phyloP scores from a whole-genome alignment of 140 eudicot genomes.

The Flaveria floridana region DNA sequence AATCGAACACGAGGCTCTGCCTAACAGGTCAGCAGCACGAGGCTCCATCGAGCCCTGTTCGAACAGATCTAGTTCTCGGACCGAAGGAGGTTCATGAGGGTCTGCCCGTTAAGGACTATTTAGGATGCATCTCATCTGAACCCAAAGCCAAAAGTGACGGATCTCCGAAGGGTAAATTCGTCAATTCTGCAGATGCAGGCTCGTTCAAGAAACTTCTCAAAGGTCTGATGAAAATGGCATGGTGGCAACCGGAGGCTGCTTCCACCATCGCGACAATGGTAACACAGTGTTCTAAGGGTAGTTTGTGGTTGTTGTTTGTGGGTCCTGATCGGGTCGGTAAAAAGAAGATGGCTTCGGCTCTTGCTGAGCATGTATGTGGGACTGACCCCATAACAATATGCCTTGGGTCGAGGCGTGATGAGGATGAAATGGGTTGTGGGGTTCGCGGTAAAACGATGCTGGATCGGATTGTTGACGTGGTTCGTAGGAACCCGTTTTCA shows the following conservation, averaged over 20 bases:
- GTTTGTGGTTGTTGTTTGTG: slow-evolving; percentile 70
- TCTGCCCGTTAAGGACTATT: slow-evolving; percentile 47
- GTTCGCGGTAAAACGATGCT: slow-evolving; percentile 74
- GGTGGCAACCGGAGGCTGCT: slow-evolving; percentile 99
- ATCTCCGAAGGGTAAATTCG: slow-evolving; percentile 46
- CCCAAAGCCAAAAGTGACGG: slow-evolving; percentile 39
- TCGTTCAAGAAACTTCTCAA: slow-evolving; percentile 80
- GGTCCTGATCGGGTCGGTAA: slow-evolving; percentile 86
- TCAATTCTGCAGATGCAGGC: slow-evolving; percentile 48
- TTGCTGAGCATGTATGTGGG: slow-evolving; percentile 73
- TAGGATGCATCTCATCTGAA: slow-evolving; percentile 77
- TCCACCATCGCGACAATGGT: slow-evolving; percentile 66
- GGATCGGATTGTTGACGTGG: slow-evolving; percentile 79
- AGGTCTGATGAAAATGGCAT: slow-evolving; percentile 74
- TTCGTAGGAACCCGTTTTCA: slow-evolving; percentile 68
- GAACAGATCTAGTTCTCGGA: slow-evolving; percentile 82
- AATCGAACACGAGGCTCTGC: background rate
- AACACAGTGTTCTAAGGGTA: slow-evolving; percentile 54
- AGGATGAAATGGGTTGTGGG: slow-evolving; percentile 49
- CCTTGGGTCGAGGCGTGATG: slow-evolving; percentile 61
- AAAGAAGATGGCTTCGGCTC: slow-evolving; percentile 78
- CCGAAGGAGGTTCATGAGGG: slow-evolving; percentile 42
- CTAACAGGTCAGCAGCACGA: slow-evolving; percentile 16
- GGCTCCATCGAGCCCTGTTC: slow-evolving; percentile 69
- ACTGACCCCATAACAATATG: slow-evolving; percentile 51